A percentile compares a stretch with the other conserved stretches of the same genome.
Evolutionary conservation across 2,329 filamentous ascomycete genomes (phyloP).

Genomic region (Fusarium nisikadoi): DNA sequence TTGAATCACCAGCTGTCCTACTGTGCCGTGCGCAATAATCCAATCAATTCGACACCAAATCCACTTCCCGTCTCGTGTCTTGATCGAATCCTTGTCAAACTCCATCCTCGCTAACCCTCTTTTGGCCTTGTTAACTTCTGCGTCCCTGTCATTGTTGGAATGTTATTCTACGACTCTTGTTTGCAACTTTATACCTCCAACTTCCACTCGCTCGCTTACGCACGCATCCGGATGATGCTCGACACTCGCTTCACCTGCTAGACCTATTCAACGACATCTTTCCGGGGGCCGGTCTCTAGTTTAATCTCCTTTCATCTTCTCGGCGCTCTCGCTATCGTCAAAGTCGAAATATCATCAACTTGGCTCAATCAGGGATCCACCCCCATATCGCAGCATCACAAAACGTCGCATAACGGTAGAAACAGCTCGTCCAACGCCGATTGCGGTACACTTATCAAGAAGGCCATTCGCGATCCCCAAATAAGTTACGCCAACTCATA

Average conservation of each 20-base stretch:
- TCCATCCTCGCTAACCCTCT: conserved; percentile 29
- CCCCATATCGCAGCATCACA: conserved; percentile 23
- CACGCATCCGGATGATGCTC: conserved; percentile 37
- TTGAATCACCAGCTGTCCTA: conserved; percentile 5
- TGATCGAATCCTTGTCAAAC: conserved; percentile 26
- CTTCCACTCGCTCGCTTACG: conserved; percentile 23
- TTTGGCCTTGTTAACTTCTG: conserved; percentile 13
- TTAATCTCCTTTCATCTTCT: background rate
- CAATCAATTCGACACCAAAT: conserved; percentile 35
- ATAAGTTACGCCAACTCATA: background rate
- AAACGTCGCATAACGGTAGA: conserved; percentile 7
- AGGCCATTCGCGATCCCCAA: background rate
- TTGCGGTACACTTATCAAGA: background rate
- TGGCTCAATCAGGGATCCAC: conserved; percentile 18
- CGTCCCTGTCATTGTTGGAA: conserved; percentile 13
- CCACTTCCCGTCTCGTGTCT: conserved; percentile 36
- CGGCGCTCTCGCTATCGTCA: conserved; percentile 6
- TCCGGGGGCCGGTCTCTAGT: conserved; percentile 5
- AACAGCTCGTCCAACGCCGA: background rate
- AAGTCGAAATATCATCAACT: conserved; percentile 7
- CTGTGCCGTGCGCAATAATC: conserved; percentile 25
- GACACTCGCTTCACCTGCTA: conserved; percentile 36
- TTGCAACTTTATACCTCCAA: conserved; percentile 17
- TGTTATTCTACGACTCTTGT: conserved; percentile 16
- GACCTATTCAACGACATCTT: conserved; percentile 2